These are phyloP conservation scores for Camellia japonica DNA, from an alignment of 148 eudicot genomes.

Conservation along the genomic window DNA sequence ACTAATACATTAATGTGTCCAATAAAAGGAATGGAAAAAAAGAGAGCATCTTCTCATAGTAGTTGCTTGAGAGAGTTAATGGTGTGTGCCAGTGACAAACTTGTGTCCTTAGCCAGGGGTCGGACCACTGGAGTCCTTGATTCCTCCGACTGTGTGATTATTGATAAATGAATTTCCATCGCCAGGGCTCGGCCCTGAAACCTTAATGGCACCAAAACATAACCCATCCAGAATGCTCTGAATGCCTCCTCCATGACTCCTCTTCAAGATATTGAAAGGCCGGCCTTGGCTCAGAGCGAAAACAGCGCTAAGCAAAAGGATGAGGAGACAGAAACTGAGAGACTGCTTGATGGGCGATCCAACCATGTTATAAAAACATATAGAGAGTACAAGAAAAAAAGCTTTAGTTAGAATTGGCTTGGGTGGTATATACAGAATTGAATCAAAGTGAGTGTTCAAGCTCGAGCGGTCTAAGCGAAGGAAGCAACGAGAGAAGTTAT, in stretches of 20 bases:
- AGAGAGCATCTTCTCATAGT: too few species aligned
- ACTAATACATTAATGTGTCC: too few species aligned
- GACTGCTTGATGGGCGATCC: neutral
- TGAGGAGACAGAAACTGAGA: neutral
- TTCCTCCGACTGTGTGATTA: neutral
- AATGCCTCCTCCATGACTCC: neutral
- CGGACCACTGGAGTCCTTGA: slow-evolving; percentile 13
- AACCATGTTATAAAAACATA: neutral
- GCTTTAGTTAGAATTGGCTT: too few species aligned
- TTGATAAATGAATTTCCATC: neutral
- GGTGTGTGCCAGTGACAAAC: slow-evolving; percentile 11
- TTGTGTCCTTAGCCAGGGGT: slow-evolving; percentile 13
- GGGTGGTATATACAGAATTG: neutral
- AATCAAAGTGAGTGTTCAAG: neutral
- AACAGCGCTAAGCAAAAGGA: neutral
- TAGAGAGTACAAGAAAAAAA: neutral
- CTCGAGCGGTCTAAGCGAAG: neutral
- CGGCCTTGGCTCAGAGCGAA: neutral
- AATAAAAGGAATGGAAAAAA: too few species aligned
- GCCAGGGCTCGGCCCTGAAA: slow-evolving; percentile 11
- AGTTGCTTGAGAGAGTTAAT: neutral
- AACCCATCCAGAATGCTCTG: neutral
- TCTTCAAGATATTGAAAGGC: neutral
- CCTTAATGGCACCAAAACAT: slow-evolving; percentile 13
- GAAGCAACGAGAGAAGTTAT: neutral